Evolutionary conservation across 2,329 filamentous ascomycete genomes (phyloP).

Genomic region (Fusarium irregulare): DNA sequence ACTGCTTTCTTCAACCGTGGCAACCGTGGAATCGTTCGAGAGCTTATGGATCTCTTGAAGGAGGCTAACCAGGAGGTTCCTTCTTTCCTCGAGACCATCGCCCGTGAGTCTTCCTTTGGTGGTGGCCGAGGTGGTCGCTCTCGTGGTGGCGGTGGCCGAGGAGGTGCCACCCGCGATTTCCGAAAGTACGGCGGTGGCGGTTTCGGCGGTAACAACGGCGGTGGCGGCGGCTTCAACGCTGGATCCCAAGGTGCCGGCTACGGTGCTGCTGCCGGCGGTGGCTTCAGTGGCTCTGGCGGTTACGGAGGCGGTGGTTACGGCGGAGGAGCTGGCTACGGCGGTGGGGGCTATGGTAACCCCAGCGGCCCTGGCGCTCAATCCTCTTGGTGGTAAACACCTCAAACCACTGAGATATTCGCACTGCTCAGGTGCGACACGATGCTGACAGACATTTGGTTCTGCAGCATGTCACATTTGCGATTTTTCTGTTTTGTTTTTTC

Average conservation of each 20-base stretch:
- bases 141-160: slow-evolving; percentile 68
- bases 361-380: slow-evolving; percentile 75
- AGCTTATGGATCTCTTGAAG: slow-evolving; percentile 96
- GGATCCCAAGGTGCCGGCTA: slow-evolving; percentile 49
- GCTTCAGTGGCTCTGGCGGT: slow-evolving; percentile 71
- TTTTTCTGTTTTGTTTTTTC: slow-evolving; percentile 43
- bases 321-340: slow-evolving; percentile 57
- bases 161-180: slow-evolving; percentile 88
- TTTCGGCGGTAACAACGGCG: slow-evolving; percentile 56
- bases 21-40: slow-evolving; percentile 96
- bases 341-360: slow-evolving; percentile 71
- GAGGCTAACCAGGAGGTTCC: slow-evolving; percentile 98
- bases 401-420: slow-evolving; percentile 22
- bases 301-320: slow-evolving; percentile 62
- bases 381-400: slow-evolving; percentile 73
- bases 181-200: slow-evolving; percentile 77
- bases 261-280: slow-evolving; percentile 57
- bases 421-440: slow-evolving; percentile 35
- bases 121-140: slow-evolving; percentile 71
- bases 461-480: slow-evolving; percentile 40
- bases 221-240: slow-evolving; percentile 51
- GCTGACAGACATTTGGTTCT: slow-evolving; percentile 27
- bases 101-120: slow-evolving; percentile 89
- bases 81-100: slow-evolving; percentile 94
- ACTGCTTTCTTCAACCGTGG: slow-evolving; percentile 99